These are phyloP conservation scores for Alternaria hordeiaustralica DNA, from an alignment of 2,329 filamentous ascomycete species.

Conservation along the genomic window DNA sequence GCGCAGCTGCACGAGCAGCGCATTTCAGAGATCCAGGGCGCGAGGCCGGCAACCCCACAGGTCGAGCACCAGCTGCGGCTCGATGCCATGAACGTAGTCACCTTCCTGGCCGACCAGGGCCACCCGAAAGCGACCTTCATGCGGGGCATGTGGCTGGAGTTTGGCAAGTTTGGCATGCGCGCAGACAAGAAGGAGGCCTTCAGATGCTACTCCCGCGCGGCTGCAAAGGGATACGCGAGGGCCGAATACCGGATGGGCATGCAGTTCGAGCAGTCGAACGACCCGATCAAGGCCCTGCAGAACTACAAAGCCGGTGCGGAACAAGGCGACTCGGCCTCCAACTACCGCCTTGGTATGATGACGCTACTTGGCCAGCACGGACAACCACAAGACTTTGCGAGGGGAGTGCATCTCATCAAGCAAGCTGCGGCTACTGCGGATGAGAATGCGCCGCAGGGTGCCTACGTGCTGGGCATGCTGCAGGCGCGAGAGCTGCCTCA, in stretches of 20 bases:
- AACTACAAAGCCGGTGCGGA: slow-evolving; percentile 87
- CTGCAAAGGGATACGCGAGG: slow-evolving; percentile 82
- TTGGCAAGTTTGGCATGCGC: slow-evolving; percentile 91
- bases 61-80: slow-evolving; percentile 86
- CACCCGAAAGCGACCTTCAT: slow-evolving; percentile 96
- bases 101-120: slow-evolving; percentile 85
- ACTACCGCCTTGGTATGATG: slow-evolving; percentile 94
- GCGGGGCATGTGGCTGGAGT: slow-evolving; percentile 95
- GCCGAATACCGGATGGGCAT: slow-evolving; percentile 98
- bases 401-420: slow-evolving; percentile 82
- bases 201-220: slow-evolving; percentile 81
- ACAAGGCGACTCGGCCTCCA: slow-evolving; percentile 84
- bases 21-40: slow-evolving; percentile 63
- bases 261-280: slow-evolving; percentile 95
- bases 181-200: slow-evolving; percentile 96
- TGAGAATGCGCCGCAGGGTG: slow-evolving; percentile 95
- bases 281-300: slow-evolving; percentile 85
- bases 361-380: slow-evolving; percentile 92
- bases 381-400: slow-evolving; percentile 78
- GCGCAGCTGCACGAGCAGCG: slow-evolving; percentile 77
- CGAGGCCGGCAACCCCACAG: slow-evolving; percentile 78
- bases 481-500: slow-evolving; percentile 90
- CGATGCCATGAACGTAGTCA: slow-evolving; percentile 91
- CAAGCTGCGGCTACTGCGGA: slow-evolving; percentile 85
- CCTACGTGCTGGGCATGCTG: slow-evolving; percentile 95